Percentiles rank a stretch among this genome's conserved stretches.
Conservation (phyloP, 345 rosid genomes). For the Pistacia vera region DNA sequence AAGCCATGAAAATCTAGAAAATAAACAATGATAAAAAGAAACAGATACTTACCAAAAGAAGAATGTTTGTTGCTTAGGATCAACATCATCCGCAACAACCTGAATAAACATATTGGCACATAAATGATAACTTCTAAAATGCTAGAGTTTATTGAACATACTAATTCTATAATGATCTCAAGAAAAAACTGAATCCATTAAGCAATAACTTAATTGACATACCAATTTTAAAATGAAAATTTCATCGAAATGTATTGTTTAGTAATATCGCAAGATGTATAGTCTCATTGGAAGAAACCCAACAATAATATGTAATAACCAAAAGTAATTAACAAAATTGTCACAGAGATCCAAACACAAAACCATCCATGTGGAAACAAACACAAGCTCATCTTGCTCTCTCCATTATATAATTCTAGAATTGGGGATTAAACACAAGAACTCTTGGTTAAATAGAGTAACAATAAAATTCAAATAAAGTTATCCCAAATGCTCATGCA, state of each 20-base stretch:
- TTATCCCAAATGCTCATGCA: constrained; percentile 1
- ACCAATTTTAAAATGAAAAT: background rate
- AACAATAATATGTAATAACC: background rate
- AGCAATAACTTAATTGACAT: background rate
- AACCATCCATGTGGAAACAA: background rate
- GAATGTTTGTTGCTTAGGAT: constrained; percentile 95
- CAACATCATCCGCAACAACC: constrained; percentile 74
- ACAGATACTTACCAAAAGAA: constrained; percentile 62
- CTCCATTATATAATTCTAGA: no score
- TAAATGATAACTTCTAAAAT: constrained; percentile 10
- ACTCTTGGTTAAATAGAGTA: background rate
- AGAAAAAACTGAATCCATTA: background rate
- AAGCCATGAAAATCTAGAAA: constrained; percentile 12
- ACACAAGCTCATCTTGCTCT: background rate
- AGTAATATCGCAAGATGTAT: background rate
- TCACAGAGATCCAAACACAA: background rate
- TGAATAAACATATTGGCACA: constrained; percentile 36
- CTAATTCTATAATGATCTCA: background rate
- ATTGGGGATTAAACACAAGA: background rate
- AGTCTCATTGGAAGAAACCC: no score
- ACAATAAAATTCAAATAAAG: background rate
- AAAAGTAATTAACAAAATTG: no score
- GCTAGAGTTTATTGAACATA: background rate
- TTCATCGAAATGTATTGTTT: background rate
- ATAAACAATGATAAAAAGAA: constrained; percentile 7